Evolutionary conservation across 208 protist species (phyloP).

Genomic region (Leishmania arabica): DNA sequence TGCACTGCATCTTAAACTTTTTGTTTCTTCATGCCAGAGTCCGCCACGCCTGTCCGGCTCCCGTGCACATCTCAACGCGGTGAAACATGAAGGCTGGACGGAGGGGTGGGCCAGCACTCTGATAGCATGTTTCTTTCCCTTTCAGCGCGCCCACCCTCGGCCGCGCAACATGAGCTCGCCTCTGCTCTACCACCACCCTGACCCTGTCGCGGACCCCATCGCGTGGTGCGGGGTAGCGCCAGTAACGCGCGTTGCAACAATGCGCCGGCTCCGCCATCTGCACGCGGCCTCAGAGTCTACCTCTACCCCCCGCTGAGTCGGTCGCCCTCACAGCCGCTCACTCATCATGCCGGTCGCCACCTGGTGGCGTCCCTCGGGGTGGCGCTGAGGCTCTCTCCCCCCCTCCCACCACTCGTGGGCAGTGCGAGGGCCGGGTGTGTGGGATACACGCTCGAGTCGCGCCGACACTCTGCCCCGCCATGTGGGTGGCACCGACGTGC

Average conservation of each 20-base stretch:
- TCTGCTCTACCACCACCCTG: too few relatives aligned
- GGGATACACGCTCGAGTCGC: too few relatives aligned
- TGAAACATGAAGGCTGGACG: neutral
- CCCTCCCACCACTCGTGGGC: too few relatives aligned
- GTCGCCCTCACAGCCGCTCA: neutral
- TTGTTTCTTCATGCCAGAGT: neutral
- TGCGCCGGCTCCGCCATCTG: neutral
- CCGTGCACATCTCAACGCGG: neutral
- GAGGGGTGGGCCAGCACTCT: neutral
- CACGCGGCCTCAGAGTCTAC: neutral
- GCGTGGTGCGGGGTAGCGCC: too few relatives aligned
- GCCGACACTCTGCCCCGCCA: too few relatives aligned
- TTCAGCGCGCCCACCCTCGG: too few relatives aligned
- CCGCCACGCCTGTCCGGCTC: neutral
- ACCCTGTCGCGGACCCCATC: too few relatives aligned
- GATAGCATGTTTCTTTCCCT: neutral
- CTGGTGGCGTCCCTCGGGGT: neutral
- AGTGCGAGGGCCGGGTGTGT: neutral
- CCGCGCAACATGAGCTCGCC: too few relatives aligned
- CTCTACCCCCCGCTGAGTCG: neutral
- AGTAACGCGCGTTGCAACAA: neutral
- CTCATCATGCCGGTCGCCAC: neutral
- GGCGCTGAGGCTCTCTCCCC: neutral
- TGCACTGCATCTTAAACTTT: neutral
- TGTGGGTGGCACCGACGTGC: neutral